A percentile compares a stretch with the other conserved stretches of the same genome.
These are phyloP conservation scores for Candida sp. DNA, from an alignment of 1,139 yeast species.

Conservation along the genomic window DNA sequence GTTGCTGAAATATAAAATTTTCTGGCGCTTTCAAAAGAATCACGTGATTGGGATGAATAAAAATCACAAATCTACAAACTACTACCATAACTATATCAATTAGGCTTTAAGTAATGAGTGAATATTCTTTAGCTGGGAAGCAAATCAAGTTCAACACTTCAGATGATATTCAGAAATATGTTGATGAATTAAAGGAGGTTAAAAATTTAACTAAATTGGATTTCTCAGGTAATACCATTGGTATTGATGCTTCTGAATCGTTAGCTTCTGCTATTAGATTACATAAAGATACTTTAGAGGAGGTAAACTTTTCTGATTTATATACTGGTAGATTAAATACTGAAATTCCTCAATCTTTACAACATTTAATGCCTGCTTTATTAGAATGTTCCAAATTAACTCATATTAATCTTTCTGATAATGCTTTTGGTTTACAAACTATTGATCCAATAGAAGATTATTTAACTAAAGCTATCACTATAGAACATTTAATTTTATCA, in stretches of 20 bases:
- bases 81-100: too few relatives aligned
- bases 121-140: conserved; percentile 66
- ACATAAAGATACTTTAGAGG: conserved; percentile 50
- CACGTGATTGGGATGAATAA: too few relatives aligned
- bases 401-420: conserved; percentile 84
- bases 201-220: conserved; percentile 56
- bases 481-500: conserved; percentile 83
- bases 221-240: conserved; percentile 91
- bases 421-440: conserved; percentile 95
- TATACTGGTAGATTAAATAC: conserved; percentile 94
- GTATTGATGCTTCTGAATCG: conserved; percentile 80
- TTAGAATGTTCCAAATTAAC: conserved; percentile 64
- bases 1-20: background rate
- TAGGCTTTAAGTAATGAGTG: too few relatives aligned
- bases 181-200: conserved; percentile 48
- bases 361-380: conserved; percentile 68
- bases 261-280: conserved; percentile 54
- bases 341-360: conserved; percentile 86
- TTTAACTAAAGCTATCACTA: conserved; percentile 69
- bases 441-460: conserved; percentile 85
- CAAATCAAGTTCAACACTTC: conserved; percentile 71
- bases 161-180: conserved; percentile 67
- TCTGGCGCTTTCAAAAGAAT: background rate
- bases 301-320: conserved; percentile 83
- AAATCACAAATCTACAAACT: too few relatives aligned